A percentile compares a stretch with the other conserved stretches of the same genome.
phyloP scores from a whole-genome alignment of 176 grass and related monocot species.

The Lolium multiflorum region DNA sequence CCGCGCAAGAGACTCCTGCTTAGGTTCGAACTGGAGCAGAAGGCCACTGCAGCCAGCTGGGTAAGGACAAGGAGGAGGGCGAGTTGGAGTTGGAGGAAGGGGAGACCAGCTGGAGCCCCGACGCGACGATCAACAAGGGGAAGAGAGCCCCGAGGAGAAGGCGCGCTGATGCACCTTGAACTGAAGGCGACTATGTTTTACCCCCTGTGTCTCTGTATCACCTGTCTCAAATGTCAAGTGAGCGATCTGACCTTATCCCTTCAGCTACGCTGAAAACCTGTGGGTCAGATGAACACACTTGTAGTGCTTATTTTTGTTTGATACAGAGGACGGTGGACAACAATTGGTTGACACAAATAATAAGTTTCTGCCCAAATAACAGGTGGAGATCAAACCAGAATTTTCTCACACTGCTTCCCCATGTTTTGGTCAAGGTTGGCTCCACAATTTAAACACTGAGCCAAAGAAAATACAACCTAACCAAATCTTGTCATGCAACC shows the following conservation, averaged over 20 bases:
- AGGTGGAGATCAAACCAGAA: not conserved
- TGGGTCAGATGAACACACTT: not conserved
- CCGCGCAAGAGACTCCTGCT: conserved; percentile 38
- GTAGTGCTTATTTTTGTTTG: not conserved
- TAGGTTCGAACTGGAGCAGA: not conserved
- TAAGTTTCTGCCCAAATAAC: not conserved
- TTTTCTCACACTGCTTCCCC: not conserved
- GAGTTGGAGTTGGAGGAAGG: not conserved
- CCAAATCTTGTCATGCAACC: not conserved
- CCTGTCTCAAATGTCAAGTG: not conserved
- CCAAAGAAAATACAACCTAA: not conserved
- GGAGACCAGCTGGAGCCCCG: not conserved
- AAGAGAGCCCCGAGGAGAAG: conserved; percentile 28
- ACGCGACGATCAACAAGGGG: not conserved
- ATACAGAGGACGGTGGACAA: too few relatives aligned
- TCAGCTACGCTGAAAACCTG: not conserved
- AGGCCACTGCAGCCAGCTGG: not conserved
- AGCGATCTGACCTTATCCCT: not conserved
- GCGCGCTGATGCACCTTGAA: not conserved
- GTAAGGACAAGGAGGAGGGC: not conserved
- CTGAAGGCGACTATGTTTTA: not conserved
- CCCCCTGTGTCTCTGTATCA: not conserved
- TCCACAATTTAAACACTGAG: not conserved
- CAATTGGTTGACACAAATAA: not conserved
- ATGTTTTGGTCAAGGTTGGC: not conserved